Percentiles rank a stretch among this genome's conserved stretches.
Evolutionary conservation across 306 rosid genomes (phyloP).

Genomic region (Vigna mungo): DNA sequence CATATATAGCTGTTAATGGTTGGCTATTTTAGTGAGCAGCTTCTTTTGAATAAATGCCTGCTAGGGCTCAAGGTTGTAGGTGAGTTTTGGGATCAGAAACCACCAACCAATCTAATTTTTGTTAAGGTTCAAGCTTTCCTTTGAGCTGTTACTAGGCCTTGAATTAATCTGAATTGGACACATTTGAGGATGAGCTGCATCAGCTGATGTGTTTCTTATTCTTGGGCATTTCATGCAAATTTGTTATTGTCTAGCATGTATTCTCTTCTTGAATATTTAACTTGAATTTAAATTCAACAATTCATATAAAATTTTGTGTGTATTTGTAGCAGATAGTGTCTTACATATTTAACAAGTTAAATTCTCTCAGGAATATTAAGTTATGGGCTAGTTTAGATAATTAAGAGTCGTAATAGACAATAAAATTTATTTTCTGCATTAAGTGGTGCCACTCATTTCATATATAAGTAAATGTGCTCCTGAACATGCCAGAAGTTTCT

Average conservation of each 20-base stretch:
- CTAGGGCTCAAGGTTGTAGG: conserved; percentile 1
- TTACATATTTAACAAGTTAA: conserved; percentile 21
- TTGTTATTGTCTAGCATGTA: not conserved
- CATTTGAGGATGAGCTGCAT: conserved; percentile 31
- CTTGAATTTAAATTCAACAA: not conserved
- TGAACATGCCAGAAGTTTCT: conserved; percentile 37
- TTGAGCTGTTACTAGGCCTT: conserved; percentile 25
- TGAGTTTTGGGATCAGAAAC: conserved; percentile 14
- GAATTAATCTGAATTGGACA: conserved; percentile 33
- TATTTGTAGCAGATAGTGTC: not conserved
- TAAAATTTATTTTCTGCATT: not conserved
- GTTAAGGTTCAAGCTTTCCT: conserved; percentile 29
- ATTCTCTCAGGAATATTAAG: conserved; percentile 27
- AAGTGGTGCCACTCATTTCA: conserved; percentile 10
- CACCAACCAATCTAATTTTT: conserved; percentile 35
- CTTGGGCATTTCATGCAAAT: conserved; percentile 16
- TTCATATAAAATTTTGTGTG: not conserved
- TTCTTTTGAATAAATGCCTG: conserved; percentile 31
- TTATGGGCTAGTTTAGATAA: conserved; percentile 36
- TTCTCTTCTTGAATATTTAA: not conserved
- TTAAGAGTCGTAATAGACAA: conserved; percentile 13
- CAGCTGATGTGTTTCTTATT: conserved; percentile 32
- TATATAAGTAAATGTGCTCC: conserved; percentile 27
- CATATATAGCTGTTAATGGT: conserved; percentile 26
- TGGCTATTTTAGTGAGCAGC: conserved; percentile 23